These are phyloP conservation scores for Knoxia roxburghii DNA, from an alignment of 257 asterid genomes.

Conservation along the genomic window DNA sequence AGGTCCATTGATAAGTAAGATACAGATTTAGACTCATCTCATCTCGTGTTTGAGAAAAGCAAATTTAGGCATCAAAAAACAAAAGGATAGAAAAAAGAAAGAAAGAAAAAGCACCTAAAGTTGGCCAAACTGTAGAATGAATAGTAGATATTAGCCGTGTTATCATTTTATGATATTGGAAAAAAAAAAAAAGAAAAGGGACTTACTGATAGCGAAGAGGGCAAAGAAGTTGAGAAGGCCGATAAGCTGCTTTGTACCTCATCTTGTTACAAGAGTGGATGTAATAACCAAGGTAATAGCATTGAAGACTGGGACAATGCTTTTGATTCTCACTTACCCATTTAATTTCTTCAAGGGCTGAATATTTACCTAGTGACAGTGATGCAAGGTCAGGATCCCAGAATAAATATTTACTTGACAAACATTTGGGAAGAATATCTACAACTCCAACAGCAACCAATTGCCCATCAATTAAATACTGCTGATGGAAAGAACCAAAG, in stretches of 20 bases:
- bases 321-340: conserved; percentile 71
- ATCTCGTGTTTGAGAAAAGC: not conserved
- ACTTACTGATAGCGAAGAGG: conserved; percentile 93
- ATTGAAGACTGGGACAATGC: conserved; percentile 78
- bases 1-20: not conserved
- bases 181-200: conserved; percentile 12
- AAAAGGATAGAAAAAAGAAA: not conserved
- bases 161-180: not conserved
- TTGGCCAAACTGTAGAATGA: not conserved
- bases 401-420: conserved; percentile 93
- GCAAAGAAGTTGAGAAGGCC: conserved; percentile 96
- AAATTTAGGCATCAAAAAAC: not conserved
- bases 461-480: conserved; percentile 80
- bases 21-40: not conserved
- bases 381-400: conserved; percentile 97
- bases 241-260: conserved; percentile 95
- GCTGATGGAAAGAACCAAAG: conserved; percentile 98
- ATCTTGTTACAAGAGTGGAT: conserved; percentile 93
- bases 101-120: not conserved
- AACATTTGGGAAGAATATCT: conserved; percentile 89
- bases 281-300: conserved; percentile 97
- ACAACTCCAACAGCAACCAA: conserved; percentile 92
- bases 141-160: not conserved
- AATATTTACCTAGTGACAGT: conserved; percentile 84
- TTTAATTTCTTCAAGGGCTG: conserved; percentile 82